Percentiles rank a stretch among this genome's conserved stretches.
Evolutionary conservation across 1,284 basidiomycete genomes (phyloP).

Genomic region (Vanrija sp.): DNA sequence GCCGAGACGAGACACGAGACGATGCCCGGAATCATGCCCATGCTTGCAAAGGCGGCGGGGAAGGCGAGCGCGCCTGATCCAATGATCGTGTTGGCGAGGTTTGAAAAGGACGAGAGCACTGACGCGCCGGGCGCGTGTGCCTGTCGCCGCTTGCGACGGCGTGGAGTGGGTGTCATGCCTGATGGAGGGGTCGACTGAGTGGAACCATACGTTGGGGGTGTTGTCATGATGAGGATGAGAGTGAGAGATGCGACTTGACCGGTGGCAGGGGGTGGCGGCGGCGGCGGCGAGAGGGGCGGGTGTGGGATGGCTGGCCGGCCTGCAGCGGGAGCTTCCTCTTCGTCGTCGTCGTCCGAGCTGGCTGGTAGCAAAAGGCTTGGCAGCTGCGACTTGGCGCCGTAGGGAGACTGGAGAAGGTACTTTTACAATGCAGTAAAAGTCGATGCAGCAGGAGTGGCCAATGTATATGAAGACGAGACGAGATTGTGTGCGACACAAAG

Average conservation of each 20-base stretch:
- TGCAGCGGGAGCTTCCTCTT: background rate
- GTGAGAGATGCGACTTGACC: too few species aligned
- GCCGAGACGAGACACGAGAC: conserved; percentile 86
- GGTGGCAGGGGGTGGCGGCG: background rate
- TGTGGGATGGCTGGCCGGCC: background rate
- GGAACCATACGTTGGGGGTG: background rate
- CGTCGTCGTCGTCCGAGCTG: background rate
- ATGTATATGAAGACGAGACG: too few species aligned
- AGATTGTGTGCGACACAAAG: too few species aligned
- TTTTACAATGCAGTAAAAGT: too few species aligned
- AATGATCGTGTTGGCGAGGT: conserved; percentile 80
- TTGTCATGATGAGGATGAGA: background rate
- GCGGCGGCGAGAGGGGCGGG: background rate
- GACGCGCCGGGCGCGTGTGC: conserved; percentile 12
- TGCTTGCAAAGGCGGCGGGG: conserved; percentile 72
- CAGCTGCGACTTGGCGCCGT: too few species aligned
- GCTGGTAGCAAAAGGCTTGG: background rate
- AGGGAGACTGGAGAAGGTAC: too few species aligned
- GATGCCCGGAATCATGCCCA: conserved; percentile 79
- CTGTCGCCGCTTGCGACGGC: conserved; percentile 5
- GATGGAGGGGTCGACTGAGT: background rate
- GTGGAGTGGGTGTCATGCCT: background rate
- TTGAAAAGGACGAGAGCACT: conserved; percentile 47
- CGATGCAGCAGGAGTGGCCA: too few species aligned
- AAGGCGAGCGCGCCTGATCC: conserved; percentile 66